Evolutionary conservation across 805 yeast genomes (phyloP).

Genomic region (Kodamaea nitidulidarum): DNA sequence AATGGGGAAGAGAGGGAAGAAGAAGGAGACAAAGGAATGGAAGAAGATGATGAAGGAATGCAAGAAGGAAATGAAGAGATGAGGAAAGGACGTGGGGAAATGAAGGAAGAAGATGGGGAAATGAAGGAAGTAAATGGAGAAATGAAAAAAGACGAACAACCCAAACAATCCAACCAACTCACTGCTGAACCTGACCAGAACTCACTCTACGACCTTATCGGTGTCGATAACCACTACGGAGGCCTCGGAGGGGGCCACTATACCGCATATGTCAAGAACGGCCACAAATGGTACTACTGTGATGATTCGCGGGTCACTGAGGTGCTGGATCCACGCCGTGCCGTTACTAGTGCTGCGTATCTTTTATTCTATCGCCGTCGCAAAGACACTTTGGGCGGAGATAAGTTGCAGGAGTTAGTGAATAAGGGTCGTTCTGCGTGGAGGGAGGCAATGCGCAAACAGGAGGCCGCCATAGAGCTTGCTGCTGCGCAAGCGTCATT

Average conservation of each 20-base stretch:
- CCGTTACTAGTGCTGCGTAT: conserved; percentile 79
- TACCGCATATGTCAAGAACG: conserved; percentile 80
- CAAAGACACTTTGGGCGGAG: conserved; percentile 47
- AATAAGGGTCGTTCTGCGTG: conserved; percentile 33
- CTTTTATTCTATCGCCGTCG: conserved; percentile 74
- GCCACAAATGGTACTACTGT: conserved; percentile 80
- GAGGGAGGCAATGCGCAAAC: conserved; percentile 12
- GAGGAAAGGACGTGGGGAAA: conserved; percentile 15
- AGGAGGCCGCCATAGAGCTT: conserved; percentile 12
- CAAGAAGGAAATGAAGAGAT: conserved; percentile 38
- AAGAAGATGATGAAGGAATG: conserved; percentile 66
- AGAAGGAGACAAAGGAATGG: conserved; percentile 80
- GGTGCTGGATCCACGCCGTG: conserved; percentile 51
- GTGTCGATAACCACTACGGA: conserved; percentile 94
- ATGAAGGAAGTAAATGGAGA: conserved; percentile 5
- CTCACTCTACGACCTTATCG: conserved; percentile 86
- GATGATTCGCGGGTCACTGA: conserved; percentile 77
- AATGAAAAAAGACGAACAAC: conserved; percentile 10
- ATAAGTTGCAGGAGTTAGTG: conserved; percentile 37
- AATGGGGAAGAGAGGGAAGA: conserved; percentile 87
- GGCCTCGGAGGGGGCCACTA: conserved; percentile 98
- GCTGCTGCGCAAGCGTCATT: conserved; percentile 16
- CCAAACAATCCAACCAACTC: neutral
- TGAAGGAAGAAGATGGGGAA: neutral
- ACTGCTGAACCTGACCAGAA: neutral